Evolutionary conservation across 1,284 basidiomycete species (phyloP), one percentile per base, ranked within the genome.

Genomic region (Ceratobasidium sp.): DNA sequence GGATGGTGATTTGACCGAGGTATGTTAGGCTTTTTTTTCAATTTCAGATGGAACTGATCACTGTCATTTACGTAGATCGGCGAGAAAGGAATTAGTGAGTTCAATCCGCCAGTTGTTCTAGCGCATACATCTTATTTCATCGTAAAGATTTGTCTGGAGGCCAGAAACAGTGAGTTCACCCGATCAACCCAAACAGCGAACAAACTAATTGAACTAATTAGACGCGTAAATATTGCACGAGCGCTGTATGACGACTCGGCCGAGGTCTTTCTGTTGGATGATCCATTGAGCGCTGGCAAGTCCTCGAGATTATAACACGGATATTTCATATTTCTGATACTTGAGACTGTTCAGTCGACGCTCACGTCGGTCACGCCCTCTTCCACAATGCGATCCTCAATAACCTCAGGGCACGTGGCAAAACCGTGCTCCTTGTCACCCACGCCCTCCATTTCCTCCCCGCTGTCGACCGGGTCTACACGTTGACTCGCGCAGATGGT

Each of bases 221-320:
- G 51, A 11, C 56, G 56, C 34, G 27, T 59, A 8, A 59, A 59
- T 78, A 91, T 95, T 72, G 92, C 92, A 56, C 89, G 95, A 69
- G 90, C 93, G 0, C 90, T 96, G 74, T 98, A 97, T 83, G 92
- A 88, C 79, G 85, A 93, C 77, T 90, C 92, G 16, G 29, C 93
- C 0, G 93, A 95, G 72, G 92, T 97, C 76, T 90, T 94, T 78
- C 91, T 96, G 34, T 90, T 95, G 76, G 93, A 95, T 79, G 93
- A 95, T 79, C 92, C 92, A 7, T 84, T 92, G 4, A 92, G 90
- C 63, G 92, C 91, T 16, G 88, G 88, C 86, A 76, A 71, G 80
- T 76, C 64, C 31, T 8, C 4, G 34, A 34, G 34, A 34, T 34
- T 34, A 34, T 8, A 34, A 34, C 4, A 8, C 34, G 8, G 8